Percentiles rank a stretch among this genome's conserved stretches.
These are phyloP conservation scores for Hyphodiscus hymeniophilus DNA, from an alignment of 495 filamentous ascomycete genomes.

Conservation along the genomic window DNA sequence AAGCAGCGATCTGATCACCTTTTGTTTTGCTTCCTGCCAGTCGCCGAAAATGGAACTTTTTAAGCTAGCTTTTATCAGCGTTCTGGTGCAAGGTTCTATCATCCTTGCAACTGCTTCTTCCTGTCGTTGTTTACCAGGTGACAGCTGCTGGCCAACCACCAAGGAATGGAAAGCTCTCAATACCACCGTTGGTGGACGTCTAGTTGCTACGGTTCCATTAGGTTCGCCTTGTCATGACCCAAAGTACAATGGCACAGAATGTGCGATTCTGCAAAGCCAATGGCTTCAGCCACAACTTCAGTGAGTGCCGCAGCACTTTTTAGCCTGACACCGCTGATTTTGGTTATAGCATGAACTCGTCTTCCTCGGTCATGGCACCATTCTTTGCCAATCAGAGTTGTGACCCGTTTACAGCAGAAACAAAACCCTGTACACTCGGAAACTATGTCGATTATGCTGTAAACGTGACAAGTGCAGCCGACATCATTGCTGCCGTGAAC, in stretches of 20 bases:
- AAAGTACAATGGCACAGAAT: conserved; percentile 13
- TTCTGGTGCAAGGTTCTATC: no score
- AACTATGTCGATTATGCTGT: conserved; percentile 51
- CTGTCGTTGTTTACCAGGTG: conserved; percentile 7
- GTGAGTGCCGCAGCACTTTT: background rate
- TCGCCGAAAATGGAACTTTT: no score
- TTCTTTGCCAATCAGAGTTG: conserved; percentile 44
- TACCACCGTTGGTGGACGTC: conserved; percentile 35
- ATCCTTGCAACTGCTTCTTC: no score
- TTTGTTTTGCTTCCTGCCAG: no score
- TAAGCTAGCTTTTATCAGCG: no score
- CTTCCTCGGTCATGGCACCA: conserved; percentile 35
- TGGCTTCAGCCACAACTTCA: conserved; percentile 1
- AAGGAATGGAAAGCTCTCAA: conserved; percentile 23
- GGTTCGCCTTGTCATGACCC: conserved; percentile 46
- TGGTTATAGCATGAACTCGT: conserved; percentile 13
- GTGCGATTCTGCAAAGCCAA: conserved; percentile 5
- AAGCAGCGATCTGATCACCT: no score
- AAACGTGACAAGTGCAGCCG: conserved; percentile 22
- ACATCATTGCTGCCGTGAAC: conserved; percentile 41
- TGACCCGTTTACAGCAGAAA: conserved; percentile 43
- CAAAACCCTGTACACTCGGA: conserved; percentile 45
- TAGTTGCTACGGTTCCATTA: conserved; percentile 43
- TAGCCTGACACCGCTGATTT: background rate
- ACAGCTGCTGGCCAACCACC: conserved; percentile 10